Conservation (phyloP, 2,329 filamentous ascomycete genomes). For the Ilyonectria destructans region DNA sequence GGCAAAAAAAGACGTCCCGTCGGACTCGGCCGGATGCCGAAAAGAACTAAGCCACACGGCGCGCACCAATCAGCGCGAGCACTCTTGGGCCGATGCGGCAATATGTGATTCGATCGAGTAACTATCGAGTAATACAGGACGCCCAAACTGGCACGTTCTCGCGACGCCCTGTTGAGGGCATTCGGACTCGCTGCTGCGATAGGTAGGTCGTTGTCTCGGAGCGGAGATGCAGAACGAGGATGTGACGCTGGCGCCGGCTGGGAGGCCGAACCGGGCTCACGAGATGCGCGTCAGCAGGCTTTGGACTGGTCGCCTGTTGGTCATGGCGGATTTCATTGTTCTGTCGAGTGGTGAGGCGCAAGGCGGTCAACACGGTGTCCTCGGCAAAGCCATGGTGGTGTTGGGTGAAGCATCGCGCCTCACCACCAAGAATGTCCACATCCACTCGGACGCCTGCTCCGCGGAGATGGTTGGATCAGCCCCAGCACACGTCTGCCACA, state of each 20-base stretch:
- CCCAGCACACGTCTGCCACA: not conserved
- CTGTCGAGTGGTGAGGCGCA: not conserved
- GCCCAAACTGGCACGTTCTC: not conserved
- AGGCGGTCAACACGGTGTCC: slow-evolving; percentile 13
- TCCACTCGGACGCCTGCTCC: not conserved
- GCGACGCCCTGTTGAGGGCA: slow-evolving; percentile 20
- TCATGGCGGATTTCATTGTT: not conserved
- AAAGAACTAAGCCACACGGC: not conserved
- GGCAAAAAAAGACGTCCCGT: slow-evolving; percentile 30
- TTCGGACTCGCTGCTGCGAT: slow-evolving; percentile 23
- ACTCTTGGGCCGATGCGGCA: slow-evolving; percentile 35
- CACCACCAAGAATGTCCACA: not conserved
- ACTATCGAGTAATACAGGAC: slow-evolving; percentile 59
- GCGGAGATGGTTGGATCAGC: slow-evolving; percentile 10
- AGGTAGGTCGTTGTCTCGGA: not conserved
- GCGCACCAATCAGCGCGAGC: slow-evolving; percentile 43
- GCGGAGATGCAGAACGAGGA: not conserved
- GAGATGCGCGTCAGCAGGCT: slow-evolving; percentile 18
- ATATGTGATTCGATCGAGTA: slow-evolving; percentile 63
- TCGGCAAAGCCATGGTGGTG: not conserved
- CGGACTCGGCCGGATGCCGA: slow-evolving; percentile 48
- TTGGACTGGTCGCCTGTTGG: not conserved
- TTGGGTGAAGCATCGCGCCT: not conserved
- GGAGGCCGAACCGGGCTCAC: slow-evolving; percentile 4
- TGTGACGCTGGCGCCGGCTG: not conserved